Evolutionary conservation across 495 filamentous ascomycete genomes (phyloP).

Genomic region (Saxophila tyrrhenica): DNA sequence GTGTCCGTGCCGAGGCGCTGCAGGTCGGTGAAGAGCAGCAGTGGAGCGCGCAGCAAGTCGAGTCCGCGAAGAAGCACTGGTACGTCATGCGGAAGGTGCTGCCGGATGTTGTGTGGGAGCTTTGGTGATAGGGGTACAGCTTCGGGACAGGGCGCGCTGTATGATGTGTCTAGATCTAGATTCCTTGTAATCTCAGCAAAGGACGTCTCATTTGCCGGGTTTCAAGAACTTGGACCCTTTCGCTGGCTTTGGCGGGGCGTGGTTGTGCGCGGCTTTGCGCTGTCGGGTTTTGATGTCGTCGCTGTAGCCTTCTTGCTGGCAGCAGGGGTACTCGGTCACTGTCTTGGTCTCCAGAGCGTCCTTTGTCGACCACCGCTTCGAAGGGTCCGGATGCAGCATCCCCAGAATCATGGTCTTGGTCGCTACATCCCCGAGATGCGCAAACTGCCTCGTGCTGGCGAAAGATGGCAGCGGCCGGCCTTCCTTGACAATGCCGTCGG

Average conservation of each 20-base stretch:
- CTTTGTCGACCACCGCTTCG: constrained; percentile 50
- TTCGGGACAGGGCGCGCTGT: not conserved
- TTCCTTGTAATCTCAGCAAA: not conserved
- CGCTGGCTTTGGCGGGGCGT: constrained; percentile 23
- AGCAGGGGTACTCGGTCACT: constrained; percentile 61
- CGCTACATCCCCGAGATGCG: constrained; percentile 37
- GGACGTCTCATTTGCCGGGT: not conserved
- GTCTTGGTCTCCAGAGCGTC: constrained; percentile 50
- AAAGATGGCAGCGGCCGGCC: constrained; percentile 36
- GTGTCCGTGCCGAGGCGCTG: not conserved
- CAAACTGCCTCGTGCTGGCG: constrained; percentile 28
- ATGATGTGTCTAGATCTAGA: too few relatives aligned
- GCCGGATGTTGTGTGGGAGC: constrained; percentile 71
- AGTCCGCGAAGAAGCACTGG: constrained; percentile 78
- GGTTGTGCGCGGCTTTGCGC: constrained; percentile 22
- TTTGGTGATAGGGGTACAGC: constrained; percentile 47
- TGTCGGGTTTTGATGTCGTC: constrained; percentile 17
- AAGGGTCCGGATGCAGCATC: constrained; percentile 66
- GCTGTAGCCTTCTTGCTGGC: constrained; percentile 34
- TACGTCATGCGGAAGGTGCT: constrained; percentile 76
- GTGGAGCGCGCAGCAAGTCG: constrained; percentile 50
- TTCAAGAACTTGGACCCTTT: constrained; percentile 9
- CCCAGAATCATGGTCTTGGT: constrained; percentile 54
- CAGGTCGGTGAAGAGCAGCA: constrained; percentile 26
- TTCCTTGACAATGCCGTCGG: constrained; percentile 37